Evolutionary conservation across 176 grass and related monocot genomes (phyloP).

Genomic region (Oryza nivara): DNA sequence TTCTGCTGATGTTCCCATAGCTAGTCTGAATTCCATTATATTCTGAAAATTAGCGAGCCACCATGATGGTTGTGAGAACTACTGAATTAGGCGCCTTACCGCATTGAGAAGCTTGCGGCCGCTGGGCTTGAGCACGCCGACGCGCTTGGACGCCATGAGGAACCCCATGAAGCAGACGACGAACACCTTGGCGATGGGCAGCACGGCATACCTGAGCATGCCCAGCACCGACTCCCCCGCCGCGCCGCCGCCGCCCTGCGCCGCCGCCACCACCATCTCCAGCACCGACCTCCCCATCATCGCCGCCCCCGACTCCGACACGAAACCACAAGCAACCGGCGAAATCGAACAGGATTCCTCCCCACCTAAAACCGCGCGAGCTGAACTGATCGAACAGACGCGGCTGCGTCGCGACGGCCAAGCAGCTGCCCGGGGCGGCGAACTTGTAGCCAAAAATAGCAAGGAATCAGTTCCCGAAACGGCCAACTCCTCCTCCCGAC

Average conservation of each 20-base stretch:
- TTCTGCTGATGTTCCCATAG: too few relatives aligned
- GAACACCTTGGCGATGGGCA: constrained; percentile 72
- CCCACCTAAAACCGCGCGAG: background rate
- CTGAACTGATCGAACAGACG: background rate
- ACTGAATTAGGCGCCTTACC: constrained; percentile 19
- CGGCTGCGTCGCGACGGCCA: background rate
- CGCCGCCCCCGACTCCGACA: background rate
- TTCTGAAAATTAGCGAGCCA: too few relatives aligned
- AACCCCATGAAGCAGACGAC: constrained; percentile 67
- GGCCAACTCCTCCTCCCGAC: background rate
- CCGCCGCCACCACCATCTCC: background rate
- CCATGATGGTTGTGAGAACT: background rate
- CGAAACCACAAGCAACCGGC: background rate
- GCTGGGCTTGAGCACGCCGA: constrained; percentile 53
- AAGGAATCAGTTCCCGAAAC: background rate
- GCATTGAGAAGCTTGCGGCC: constrained; percentile 66
- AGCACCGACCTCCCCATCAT: constrained; percentile 47
- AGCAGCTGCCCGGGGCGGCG: background rate
- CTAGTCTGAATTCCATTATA: too few relatives aligned
- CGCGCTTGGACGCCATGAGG: constrained; percentile 64
- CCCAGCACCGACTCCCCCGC: constrained; percentile 38
- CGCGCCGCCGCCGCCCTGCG: constrained; percentile 26
- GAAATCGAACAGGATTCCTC: background rate
- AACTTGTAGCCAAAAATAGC: background rate
- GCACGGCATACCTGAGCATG: constrained; percentile 55